Evolutionary conservation across 2,329 filamentous ascomycete species (phyloP).

Genomic region (Talaromyces sp.): DNA sequence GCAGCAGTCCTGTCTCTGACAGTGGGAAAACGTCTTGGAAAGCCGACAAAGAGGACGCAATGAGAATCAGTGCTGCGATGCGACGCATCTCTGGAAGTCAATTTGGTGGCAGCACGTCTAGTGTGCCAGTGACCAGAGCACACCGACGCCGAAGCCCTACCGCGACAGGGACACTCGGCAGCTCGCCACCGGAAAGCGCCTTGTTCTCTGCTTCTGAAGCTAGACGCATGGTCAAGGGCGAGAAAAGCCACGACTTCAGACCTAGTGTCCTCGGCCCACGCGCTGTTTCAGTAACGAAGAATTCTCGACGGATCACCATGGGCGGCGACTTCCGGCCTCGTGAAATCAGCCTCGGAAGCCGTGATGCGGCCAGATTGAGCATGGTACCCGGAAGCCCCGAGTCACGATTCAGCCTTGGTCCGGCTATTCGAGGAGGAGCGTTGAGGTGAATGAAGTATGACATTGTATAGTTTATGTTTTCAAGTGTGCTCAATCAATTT

Average conservation of each 20-base stretch:
- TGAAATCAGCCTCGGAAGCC: slow-evolving; percentile 39
- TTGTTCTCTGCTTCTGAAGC: slow-evolving; percentile 67
- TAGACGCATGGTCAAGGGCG: slow-evolving; percentile 63
- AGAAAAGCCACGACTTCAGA: slow-evolving; percentile 57
- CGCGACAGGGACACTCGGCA: slow-evolving; percentile 44
- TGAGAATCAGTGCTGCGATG: slow-evolving; percentile 57
- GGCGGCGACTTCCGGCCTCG: slow-evolving; percentile 43
- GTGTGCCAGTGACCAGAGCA: slow-evolving; percentile 41
- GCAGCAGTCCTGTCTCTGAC: slow-evolving; percentile 43
- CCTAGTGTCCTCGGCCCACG: slow-evolving; percentile 62
- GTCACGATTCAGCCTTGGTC: slow-evolving; percentile 33
- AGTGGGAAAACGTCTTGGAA: slow-evolving; percentile 50
- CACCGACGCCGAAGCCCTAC: slow-evolving; percentile 59
- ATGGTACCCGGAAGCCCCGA: slow-evolving; percentile 37
- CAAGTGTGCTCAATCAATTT: background rate
- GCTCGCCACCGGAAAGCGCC: slow-evolving; percentile 54
- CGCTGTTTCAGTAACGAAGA: slow-evolving; percentile 59
- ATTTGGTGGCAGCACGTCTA: slow-evolving; percentile 40
- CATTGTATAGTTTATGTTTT: slow-evolving; percentile 23
- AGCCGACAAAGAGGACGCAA: slow-evolving; percentile 51
- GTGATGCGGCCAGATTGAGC: slow-evolving; percentile 42
- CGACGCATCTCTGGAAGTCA: slow-evolving; percentile 52
- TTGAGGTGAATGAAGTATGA: slow-evolving; percentile 19
- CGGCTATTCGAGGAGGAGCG: slow-evolving; percentile 26
- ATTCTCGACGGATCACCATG: slow-evolving; percentile 44